Evolutionary conservation across 768 basidiomycete genomes (phyloP), one percentile per base, ranked within the genome.

Genomic region (Pilatotrama ljubarskyi): DNA sequence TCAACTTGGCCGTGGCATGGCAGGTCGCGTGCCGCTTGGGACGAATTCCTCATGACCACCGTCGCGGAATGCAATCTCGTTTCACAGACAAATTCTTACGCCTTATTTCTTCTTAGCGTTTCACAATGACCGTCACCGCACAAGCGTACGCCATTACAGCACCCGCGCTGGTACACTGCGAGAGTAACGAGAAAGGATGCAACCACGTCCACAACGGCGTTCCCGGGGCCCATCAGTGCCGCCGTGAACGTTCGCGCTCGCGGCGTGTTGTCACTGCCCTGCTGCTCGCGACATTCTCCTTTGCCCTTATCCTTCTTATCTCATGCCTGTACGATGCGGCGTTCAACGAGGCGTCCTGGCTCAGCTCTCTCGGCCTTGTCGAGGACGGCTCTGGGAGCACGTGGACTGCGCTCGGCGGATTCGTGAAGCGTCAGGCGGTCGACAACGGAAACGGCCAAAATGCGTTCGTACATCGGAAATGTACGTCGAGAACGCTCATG

Each of bases 401-500:
- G 6, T 63, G 61, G 61, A 49, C 52, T 4, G 52, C 52, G 11
- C 44, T 63, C 46, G n/a, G 42, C 36, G 57, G 57, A 2, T 55
- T 63, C 32, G 57, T 63, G 9, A 63, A 63, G 61, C 51, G 61
- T 15, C 60, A 61, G 38, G 52, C 61, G 2, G 25, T 44, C 40
- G 55, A 56, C 18, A 56, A 22, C 32, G 50, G 42, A 2, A 51
- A 15, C 26, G 40, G 37, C 3, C 29, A 56, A 18, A 44, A 51
- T 22, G 50, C 56, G 5, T 63, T 63, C 44, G 51, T 63, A 8
- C 22, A 63, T 25, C 44, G 46, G 3, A 63, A 63, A 26, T 55
- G 61, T 63, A 22, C 10, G 61, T 44, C 18, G 6, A 25, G 13
- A 20, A 1, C 5, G 11, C n/a, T 53, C 25, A n/a, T 13, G 48